Percentiles rank a stretch among this genome's conserved stretches.
phyloP scores from a whole-genome alignment of 1,284 basidiomycete species.

The Moesziomyces antarcticus region DNA sequence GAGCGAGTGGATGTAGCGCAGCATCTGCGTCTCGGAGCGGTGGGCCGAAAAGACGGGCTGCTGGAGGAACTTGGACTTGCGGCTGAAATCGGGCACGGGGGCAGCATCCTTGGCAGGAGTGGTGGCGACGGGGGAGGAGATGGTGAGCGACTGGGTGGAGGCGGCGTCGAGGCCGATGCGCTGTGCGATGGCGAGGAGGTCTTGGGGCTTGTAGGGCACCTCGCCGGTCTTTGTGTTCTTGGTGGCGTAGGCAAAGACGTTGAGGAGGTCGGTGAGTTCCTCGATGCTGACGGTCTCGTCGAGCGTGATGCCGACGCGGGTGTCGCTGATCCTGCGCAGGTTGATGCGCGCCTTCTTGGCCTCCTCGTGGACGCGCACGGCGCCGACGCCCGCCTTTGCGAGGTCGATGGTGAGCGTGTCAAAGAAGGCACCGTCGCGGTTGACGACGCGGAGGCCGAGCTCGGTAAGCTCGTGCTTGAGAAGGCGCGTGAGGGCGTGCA shows the following conservation, averaged over 20 bases:
- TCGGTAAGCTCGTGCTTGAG: conserved; percentile 78
- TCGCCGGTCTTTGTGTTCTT: conserved; percentile 67
- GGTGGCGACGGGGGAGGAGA: conserved; percentile 34
- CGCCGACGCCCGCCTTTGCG: conserved; percentile 73
- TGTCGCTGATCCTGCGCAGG: conserved; percentile 81
- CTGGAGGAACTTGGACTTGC: conserved; percentile 81
- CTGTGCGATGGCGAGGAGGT: conserved; percentile 48
- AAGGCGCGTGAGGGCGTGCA: conserved; percentile 87
- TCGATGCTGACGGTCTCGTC: conserved; percentile 84
- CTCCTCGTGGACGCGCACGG: conserved; percentile 77
- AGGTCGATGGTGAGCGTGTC: conserved; percentile 93
- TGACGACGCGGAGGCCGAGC: conserved; percentile 76
- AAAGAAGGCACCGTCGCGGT: conserved; percentile 78
- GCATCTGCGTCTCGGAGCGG: conserved; percentile 97
- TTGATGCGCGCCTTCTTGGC: conserved; percentile 81
- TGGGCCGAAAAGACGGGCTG: conserved; percentile 89
- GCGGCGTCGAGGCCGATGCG: conserved; percentile 49
- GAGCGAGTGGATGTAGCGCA: conserved; percentile 87
- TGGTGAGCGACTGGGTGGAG: conserved; percentile 48
- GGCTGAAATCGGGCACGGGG: conserved; percentile 71
- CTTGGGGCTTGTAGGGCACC: conserved; percentile 57
- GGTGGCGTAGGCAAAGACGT: conserved; percentile 77
- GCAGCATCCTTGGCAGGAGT: conserved; percentile 30
- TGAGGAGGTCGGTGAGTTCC: conserved; percentile 78
- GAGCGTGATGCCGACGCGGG: conserved; percentile 85